Base-by-base conservation (phyloP, 306 rosid genomes). In the Vicia faba region DNA sequence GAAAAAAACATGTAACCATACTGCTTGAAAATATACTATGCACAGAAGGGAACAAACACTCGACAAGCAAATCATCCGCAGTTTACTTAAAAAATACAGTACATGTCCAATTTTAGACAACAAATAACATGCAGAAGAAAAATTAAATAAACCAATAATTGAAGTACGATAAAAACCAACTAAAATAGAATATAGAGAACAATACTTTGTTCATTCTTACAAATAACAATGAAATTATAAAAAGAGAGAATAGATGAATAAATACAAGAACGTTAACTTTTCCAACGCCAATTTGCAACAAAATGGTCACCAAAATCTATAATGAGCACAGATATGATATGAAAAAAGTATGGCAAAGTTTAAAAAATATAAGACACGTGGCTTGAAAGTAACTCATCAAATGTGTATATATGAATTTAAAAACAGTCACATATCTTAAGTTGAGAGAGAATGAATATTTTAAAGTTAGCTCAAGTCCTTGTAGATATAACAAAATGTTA, bases 121-220 rank as follows among this genome's bases (percentile, higher is more conserved):
- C 43, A 36, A 61, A 66, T 12, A 77, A 50, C 31, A 58, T 70
- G 35, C 31, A 49, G 10, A 59, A 70, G 45, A 20, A 50, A 74
- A 41, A 49, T 61, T 38, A 62, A 6, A 70, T 36, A 29, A 29
- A 77, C 35, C 43, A 64, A 26, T 64, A 57, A 11, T 12, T 26
- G 11, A 14, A 64, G 43, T 36, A 48, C 25, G 38, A 33, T 33
- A 33, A 33, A 33, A 46, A n/a, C 50, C 15, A 35, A 58, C 11
- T 11, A 48, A 70, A 45, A 55, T 33, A 0, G 5, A 26, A 41
- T 69, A 68, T 11, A 43, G 10, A 25, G 15, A 7, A 12, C 3
- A 7, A 63, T 29, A 8, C 3, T 36, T 7, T 23, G 12, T 64
- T 64, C 64, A 58, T 64, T 56, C 25, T 64, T 12, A 35, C 41